Evolutionary conservation across 164 flowering plant species (phyloP), one percentile per base, ranked within the genome.

Genomic region (Taxillus chinensis): DNA sequence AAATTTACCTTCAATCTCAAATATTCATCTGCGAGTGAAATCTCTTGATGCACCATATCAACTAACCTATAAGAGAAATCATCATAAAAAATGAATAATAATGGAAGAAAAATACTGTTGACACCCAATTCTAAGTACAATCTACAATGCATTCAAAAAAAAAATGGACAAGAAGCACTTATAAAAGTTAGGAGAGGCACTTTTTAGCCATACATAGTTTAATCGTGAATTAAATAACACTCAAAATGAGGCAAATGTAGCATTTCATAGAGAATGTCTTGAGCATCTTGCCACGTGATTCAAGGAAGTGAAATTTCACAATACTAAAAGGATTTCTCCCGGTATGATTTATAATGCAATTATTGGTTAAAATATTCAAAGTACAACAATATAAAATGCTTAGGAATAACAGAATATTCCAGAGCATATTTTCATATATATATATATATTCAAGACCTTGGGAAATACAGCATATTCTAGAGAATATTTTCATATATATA

Each of bases 21-120:
- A 74, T 82, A 86, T 55, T 95, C 91, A 74, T 95, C 93, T 60
- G 91, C 90, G 82, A 95, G 75, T 15, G 87, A 80, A 56, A 95
- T 58, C 67, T 91, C 99, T 68, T 82, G 83, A 75, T 89, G 95
- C 14, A 87, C 82, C 91, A 85, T 65, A 72, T 95, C 95, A 65
- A 91, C 61, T 71, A 95, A 79, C 87, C 99, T 93, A 75, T 11
- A 51, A 49, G 52, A 64, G 70, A 42, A 46, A 61, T 10, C 27
- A 2, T 2, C 40, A 41, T 53, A 53, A 17, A 27, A 27, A 27
- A 27, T 27, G 27, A 27, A 27, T 27, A 27, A 27, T 27, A 27
- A 27, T 27, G 2, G 16, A 54, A 43, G 53, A 5, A 41, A 60
- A 43, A 8, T 53, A 43, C 46, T 1, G 46, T 6, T n/a, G n/a